A percentile compares a stretch with the other conserved stretches of the same genome.
Conservation (phyloP, 129 eudicot genomes). For the Flaveria robusta region DNA sequence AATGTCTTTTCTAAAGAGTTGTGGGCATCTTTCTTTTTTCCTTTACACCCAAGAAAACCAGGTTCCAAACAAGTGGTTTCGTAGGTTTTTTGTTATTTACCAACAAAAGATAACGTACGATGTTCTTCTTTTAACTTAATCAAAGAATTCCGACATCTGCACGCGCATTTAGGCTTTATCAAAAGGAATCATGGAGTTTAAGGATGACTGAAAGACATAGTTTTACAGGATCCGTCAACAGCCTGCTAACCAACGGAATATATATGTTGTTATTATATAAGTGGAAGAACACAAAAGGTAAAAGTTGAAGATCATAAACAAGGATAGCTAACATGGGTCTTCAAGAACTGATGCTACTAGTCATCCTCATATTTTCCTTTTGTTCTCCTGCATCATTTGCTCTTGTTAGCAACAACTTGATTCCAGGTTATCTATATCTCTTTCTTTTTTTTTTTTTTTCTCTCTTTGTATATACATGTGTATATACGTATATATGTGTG, state of each 20-base stretch:
- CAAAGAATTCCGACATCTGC: neutral
- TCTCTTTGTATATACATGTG: no score
- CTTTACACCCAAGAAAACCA: slow-evolving; percentile 19
- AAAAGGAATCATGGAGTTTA: slow-evolving; percentile 27
- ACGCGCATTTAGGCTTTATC: neutral
- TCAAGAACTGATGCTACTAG: slow-evolving; percentile 16
- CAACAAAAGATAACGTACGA: slow-evolving; percentile 7
- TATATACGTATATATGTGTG: neutral
- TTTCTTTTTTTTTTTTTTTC: neutral
- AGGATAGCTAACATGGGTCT: slow-evolving; percentile 33
- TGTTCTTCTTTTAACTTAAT: slow-evolving; percentile 17
- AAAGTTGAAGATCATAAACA: slow-evolving; percentile 6
- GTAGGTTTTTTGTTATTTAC: slow-evolving; percentile 3
- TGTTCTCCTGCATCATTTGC: slow-evolving; percentile 32
- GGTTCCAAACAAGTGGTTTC: slow-evolving; percentile 26
- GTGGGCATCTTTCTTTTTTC: slow-evolving; percentile 33
- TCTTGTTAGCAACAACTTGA: slow-evolving; percentile 15
- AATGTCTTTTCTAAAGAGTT: slow-evolving; percentile 24
- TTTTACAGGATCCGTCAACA: no score
- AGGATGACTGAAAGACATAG: slow-evolving; percentile 15
- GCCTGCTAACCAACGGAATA: no score
- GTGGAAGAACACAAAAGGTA: neutral
- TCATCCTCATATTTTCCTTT: slow-evolving; percentile 26
- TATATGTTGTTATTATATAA: slow-evolving; percentile 8
- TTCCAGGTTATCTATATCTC: slow-evolving; percentile 35